Percentiles rank a stretch among this genome's conserved stretches.
Evolutionary conservation across 148 eudicot genomes (phyloP).

Genomic region (Vaccinium vitisidaea): DNA sequence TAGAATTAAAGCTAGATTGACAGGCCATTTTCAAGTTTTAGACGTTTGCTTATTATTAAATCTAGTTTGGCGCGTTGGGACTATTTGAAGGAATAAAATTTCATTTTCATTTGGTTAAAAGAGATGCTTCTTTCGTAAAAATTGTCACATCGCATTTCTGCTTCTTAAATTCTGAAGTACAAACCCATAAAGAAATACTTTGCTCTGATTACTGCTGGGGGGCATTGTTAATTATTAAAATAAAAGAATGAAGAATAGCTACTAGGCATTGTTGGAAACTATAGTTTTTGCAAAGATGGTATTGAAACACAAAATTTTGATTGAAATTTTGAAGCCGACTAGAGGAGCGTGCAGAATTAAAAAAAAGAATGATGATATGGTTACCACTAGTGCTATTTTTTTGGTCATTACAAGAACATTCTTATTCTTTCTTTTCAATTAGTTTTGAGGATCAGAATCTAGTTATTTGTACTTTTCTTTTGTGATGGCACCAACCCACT

Average conservation of each 20-base stretch:
- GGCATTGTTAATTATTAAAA: no score
- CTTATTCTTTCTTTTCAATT: neutral
- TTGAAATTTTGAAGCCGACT: neutral
- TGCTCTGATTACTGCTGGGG: neutral
- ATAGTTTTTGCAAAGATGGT: neutral
- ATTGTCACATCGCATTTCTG: neutral
- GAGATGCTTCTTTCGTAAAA: neutral
- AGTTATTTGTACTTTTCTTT: neutral
- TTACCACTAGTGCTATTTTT: neutral
- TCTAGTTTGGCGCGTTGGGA: neutral
- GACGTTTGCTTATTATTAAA: neutral
- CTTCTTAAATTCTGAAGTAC: neutral
- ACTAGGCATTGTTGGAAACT: neutral
- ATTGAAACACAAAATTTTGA: neutral
- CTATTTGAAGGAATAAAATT: neutral
- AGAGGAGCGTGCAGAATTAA: neutral
- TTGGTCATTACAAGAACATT: neutral
- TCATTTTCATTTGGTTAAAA: neutral
- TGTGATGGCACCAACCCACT: neutral
- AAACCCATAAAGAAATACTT: neutral
- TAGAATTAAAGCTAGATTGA: neutral
- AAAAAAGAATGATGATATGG: neutral
- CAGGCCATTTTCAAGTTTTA: neutral
- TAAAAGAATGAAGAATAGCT: no score
- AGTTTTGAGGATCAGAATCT: neutral